Base-by-base conservation (phyloP, 352 stramenopile species). In the Pythium apleroticum region DNA sequence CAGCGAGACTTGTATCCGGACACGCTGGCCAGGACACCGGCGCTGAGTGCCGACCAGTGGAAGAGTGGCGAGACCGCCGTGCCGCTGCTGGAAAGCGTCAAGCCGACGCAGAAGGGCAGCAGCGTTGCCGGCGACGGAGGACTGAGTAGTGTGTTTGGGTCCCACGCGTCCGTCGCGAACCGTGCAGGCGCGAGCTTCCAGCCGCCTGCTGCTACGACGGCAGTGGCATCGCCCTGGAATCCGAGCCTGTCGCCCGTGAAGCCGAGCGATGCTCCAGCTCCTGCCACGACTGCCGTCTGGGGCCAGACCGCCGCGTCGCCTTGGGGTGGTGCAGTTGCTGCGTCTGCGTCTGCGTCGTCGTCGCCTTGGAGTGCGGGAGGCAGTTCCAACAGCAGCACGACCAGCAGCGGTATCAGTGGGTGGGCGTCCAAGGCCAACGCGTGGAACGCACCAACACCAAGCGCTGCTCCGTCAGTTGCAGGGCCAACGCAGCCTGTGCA, bases 1-100 rank as follows among this genome's bases (percentile, higher is more conserved):
- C 86, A 94, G 61, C 77, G 66, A 43, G 86, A 94, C 66, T 75
- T 94, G 73, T 94, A 87, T 69, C 86, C 84, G 0, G 70, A 88
- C 24, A 91, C 84, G 12, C 59, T 70, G 27, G 70, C 75, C 3
- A 28, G 60, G 39, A 71, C 62, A 57, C 48, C 83, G 2, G 75
- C 86, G 6, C 56, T 91, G 46, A 78, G 56, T 19, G 49, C 72
- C 7, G 52, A 57, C 1, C 70, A 89, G 43, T 94, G 84, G 84
- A 49, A 30, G 9, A 62, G 56, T 7, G 80, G 81, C 8, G 22
- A 50, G 24, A 82, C 87, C 49, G 77, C 78, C 6, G 59, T 76
- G 37, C 85, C 83, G 0, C 30, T 81, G 19, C 37, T 90, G 14
- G 69, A 76, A 30, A 20, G 25, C 19, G 75, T 91, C 20, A 57